Conservation (phyloP, 768 basidiomycete genomes). For the Naematelia encephala region DNA sequence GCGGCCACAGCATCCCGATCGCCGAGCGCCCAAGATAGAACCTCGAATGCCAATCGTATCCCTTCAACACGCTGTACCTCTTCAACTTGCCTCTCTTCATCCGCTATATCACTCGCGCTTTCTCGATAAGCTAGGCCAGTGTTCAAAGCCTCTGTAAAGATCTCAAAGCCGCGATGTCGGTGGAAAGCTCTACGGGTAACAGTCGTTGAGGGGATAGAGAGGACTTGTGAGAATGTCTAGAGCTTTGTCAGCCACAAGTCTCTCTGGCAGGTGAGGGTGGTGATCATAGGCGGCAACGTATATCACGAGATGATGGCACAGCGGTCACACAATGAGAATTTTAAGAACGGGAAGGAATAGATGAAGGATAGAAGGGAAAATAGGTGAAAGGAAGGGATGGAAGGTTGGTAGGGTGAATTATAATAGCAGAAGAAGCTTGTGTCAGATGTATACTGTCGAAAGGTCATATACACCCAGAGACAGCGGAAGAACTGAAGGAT, state of each 20-base stretch:
- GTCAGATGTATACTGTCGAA: not conserved
- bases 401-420: not conserved
- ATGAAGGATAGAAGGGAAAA: not conserved
- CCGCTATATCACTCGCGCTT: not conserved
- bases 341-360: not conserved
- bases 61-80: constrained; percentile 44
- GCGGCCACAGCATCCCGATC: constrained; percentile 21
- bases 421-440: not conserved
- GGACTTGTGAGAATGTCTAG: constrained; percentile 32
- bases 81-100: constrained; percentile 32
- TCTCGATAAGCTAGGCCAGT: constrained; percentile 20
- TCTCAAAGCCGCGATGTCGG: constrained; percentile 33
- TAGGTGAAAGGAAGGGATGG: not conserved
- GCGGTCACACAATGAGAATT: not conserved
- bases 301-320: too few relatives aligned
- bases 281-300: too few relatives aligned
- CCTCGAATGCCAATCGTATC: constrained; percentile 29
- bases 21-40: constrained; percentile 28
- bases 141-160: constrained; percentile 9
- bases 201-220: constrained; percentile 16
- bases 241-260: constrained; percentile 6
- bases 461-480: too few relatives aligned
- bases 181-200: constrained; percentile 30
- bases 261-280: too few relatives aligned
- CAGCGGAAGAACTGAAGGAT: not conserved